Evolutionary conservation across 352 stramenopile genomes (phyloP).

Genomic region (Phytophthora hybrid): DNA sequence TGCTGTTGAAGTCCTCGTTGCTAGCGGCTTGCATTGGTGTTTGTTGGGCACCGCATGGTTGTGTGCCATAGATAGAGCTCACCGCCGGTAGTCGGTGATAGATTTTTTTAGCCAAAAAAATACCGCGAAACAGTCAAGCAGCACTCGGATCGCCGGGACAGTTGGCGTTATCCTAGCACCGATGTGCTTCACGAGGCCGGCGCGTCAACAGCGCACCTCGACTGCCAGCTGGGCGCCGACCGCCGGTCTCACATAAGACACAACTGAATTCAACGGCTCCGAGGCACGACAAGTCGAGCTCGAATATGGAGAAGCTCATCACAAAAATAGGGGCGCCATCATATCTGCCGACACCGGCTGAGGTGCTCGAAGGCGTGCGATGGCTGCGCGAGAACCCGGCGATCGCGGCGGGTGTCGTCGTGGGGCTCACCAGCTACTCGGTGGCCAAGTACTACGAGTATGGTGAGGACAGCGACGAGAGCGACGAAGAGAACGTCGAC

Average conservation of each 20-base stretch:
- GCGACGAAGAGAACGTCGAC: conserved; percentile 33
- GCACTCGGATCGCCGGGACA: conserved; percentile 12
- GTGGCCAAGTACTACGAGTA: conserved; percentile 75
- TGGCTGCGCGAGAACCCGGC: conserved; percentile 77
- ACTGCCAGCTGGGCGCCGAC: conserved; percentile 13
- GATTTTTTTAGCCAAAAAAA: conserved; percentile 18
- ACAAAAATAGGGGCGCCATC: conserved; percentile 58
- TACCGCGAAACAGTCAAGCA: not conserved
- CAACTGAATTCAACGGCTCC: conserved; percentile 40
- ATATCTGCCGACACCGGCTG: conserved; percentile 68
- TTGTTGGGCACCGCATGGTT: not conserved
- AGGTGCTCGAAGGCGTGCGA: conserved; percentile 69
- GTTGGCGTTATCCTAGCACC: conserved; percentile 34
- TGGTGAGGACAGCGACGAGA: conserved; percentile 35
- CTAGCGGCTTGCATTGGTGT: not conserved
- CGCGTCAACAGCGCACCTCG: conserved; percentile 49
- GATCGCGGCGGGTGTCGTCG: conserved; percentile 67
- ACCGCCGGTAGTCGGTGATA: not conserved
- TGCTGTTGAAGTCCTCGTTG: not conserved
- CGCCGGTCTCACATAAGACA: conserved; percentile 7
- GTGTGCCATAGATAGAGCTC: not conserved
- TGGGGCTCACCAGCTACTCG: conserved; percentile 74
- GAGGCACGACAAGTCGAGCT: conserved; percentile 1
- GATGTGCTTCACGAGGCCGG: conserved; percentile 38
- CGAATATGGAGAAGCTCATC: conserved; percentile 46